A percentile compares a stretch with the other conserved stretches of the same genome.
These are phyloP conservation scores for Elongisporangium anandrum DNA, from an alignment of 352 stramenopile genomes.

Conservation along the genomic window DNA sequence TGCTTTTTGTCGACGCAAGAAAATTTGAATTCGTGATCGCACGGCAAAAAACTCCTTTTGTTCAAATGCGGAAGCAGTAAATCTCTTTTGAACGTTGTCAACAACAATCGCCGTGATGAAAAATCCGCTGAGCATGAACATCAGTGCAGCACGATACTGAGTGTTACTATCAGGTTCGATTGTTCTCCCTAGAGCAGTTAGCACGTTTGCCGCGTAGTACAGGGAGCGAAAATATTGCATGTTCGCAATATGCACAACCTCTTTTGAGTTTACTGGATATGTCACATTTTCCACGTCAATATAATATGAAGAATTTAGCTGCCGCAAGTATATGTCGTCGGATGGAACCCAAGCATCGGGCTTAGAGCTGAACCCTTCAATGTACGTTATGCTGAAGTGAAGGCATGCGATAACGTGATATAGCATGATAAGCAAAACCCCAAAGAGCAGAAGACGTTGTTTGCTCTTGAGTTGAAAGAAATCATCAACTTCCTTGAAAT, in stretches of 20 bases:
- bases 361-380: constrained; percentile 48
- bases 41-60: constrained; percentile 71
- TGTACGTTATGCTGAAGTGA: constrained; percentile 51
- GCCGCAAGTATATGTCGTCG: constrained; percentile 32
- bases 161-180: constrained; percentile 48
- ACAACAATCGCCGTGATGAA: constrained; percentile 70
- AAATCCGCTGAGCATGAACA: constrained; percentile 73
- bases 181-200: constrained; percentile 35
- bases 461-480: constrained; percentile 46
- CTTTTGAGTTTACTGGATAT: constrained; percentile 14
- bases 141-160: constrained; percentile 43
- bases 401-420: constrained; percentile 60
- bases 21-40: constrained; percentile 57
- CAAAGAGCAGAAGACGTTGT: constrained; percentile 40
- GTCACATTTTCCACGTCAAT: constrained; percentile 13
- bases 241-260: constrained; percentile 18
- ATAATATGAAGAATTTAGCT: constrained; percentile 32
- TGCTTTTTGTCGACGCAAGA: constrained; percentile 58
- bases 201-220: constrained; percentile 59
- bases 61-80: constrained; percentile 66
- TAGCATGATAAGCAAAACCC: constrained; percentile 39
- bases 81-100: constrained; percentile 73
- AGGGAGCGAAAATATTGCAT: constrained; percentile 63
- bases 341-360: constrained; percentile 45
- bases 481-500: constrained; percentile 44